phyloP scores from a whole-genome alignment of 2,329 filamentous ascomycete genomes.

The Immersiporthe knoxdaviesiana region DNA sequence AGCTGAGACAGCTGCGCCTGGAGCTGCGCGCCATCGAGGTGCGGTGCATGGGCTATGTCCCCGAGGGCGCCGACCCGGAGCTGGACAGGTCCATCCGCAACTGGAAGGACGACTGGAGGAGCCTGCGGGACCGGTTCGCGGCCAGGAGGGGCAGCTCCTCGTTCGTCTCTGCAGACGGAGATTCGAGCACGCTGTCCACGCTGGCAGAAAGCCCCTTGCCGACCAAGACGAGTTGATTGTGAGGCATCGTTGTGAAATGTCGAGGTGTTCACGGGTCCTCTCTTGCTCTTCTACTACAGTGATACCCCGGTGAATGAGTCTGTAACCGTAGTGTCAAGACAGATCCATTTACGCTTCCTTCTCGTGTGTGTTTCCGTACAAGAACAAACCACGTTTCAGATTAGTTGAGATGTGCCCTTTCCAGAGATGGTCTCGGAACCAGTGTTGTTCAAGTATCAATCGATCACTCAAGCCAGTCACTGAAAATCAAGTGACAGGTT shows the following conservation, averaged over 20 bases:
- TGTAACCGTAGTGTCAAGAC: not conserved
- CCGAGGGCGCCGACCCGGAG: constrained; percentile 56
- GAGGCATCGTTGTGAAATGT: not conserved
- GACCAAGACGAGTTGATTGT: constrained; percentile 6
- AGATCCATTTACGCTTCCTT: not conserved
- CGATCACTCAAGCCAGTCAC: not conserved
- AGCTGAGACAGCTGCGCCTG: constrained; percentile 64
- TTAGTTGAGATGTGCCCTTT: not conserved
- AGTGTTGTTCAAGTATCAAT: not conserved
- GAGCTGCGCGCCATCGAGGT: constrained; percentile 66
- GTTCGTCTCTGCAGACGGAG: constrained; percentile 10
- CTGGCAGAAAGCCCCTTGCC: constrained; percentile 4
- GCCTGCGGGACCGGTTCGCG: constrained; percentile 38
- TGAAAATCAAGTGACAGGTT: not conserved
- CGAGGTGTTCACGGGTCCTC: not conserved
- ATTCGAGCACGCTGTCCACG: constrained; percentile 15
- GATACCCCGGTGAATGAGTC: constrained; percentile 2
- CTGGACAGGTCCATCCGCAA: constrained; percentile 61
- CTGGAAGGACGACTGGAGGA: constrained; percentile 64
- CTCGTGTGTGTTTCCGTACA: not conserved
- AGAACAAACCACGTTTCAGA: not conserved
- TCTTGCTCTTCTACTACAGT: not conserved
- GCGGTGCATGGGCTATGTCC: constrained; percentile 53
- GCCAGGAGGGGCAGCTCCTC: constrained; percentile 15
- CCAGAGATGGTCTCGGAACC: not conserved